phyloP scores from a whole-genome alignment of 2,329 filamentous ascomycete species.

The Aspergillus nomiae region DNA sequence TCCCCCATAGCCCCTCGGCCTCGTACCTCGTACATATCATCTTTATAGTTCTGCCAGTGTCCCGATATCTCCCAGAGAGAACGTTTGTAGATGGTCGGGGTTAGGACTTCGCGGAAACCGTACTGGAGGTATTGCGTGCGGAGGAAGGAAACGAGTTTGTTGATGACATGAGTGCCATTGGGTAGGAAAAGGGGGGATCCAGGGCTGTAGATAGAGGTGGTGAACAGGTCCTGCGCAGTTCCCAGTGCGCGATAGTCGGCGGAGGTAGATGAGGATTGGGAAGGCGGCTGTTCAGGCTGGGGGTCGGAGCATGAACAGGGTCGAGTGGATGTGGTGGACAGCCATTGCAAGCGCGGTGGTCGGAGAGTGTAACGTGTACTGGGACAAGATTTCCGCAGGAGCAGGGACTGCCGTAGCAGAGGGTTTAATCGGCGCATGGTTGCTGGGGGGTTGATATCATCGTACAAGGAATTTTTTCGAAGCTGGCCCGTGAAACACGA shows the following conservation, averaged over 20 bases:
- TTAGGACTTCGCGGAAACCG: slow-evolving; percentile 86
- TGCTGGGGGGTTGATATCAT: background rate
- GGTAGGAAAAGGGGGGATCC: slow-evolving; percentile 84
- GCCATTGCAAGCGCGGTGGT: slow-evolving; percentile 21
- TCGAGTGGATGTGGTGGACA: slow-evolving; percentile 23
- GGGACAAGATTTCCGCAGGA: slow-evolving; percentile 2
- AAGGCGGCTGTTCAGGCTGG: slow-evolving; percentile 16
- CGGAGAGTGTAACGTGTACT: background rate
- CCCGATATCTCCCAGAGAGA: slow-evolving; percentile 83
- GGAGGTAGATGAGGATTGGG: slow-evolving; percentile 38
- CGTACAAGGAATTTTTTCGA: slow-evolving; percentile 3
- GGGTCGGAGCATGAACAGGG: slow-evolving; percentile 33
- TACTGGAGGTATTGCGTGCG: slow-evolving; percentile 82
- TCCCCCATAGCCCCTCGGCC: slow-evolving; percentile 52
- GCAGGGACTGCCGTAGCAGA: slow-evolving; percentile 11
- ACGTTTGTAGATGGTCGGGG: slow-evolving; percentile 88
- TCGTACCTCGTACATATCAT: slow-evolving; percentile 85
- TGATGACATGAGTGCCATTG: slow-evolving; percentile 79
- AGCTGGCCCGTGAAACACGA: slow-evolving; percentile 15
- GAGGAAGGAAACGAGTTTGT: slow-evolving; percentile 78
- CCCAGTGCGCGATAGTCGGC: slow-evolving; percentile 56
- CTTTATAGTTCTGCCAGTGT: slow-evolving; percentile 85
- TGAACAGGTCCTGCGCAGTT: slow-evolving; percentile 71
- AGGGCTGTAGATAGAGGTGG: slow-evolving; percentile 75
- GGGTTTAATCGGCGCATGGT: slow-evolving; percentile 24